Base-by-base conservation (phyloP, 2,329 filamentous ascomycete species). In the Diplodia mutila region DNA sequence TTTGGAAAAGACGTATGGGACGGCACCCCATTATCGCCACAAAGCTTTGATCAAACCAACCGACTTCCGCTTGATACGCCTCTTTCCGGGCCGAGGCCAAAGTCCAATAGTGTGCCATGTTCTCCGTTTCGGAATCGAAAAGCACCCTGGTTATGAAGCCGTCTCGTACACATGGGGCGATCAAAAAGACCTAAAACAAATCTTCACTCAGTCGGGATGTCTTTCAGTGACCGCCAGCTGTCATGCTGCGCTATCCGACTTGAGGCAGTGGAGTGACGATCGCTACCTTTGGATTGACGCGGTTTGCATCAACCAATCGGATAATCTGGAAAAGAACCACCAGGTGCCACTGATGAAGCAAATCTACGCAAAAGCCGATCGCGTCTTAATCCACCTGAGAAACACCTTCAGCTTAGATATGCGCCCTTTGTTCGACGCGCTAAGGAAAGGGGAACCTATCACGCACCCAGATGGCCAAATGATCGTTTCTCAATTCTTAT, bases 121-220 rank as follows among this genome's bases (percentile, higher is more conserved):
- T 9, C 14, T 48, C 18, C 39, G 4, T 2, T 25, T 42, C 65
- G 18, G 37, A 9, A 9, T 67, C 6, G 37, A 61, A n/a, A 25
- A 66, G 14, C 46, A 53, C 18, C 67, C 67, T 2, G 11, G 46
- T 9, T 71, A 71, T 25, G 68, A 65, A 34, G 66, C 69, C 8
- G 52, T 72, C 2, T 71, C 69, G 11, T 72, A 70, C 29, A 67
- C 66, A 3, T 72, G 69, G 70, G 69, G 70, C 2, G 25, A 68
- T 48, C 21, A 48, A 18, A 46, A 57, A 7, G 29, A 48, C 14
- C 66, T 21, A 2, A 37, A 57, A 3, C 59, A 34, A 14, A 69
- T 71, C 2, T 42, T 29, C 1, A 63, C 27, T 4, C 46, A 27
- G 18, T n/a, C n/a, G 1, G 46, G 29, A 7, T 3, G 11, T n/a